Base-by-base conservation (phyloP, 495 filamentous ascomycete genomes). In the Tuber indicum region DNA sequence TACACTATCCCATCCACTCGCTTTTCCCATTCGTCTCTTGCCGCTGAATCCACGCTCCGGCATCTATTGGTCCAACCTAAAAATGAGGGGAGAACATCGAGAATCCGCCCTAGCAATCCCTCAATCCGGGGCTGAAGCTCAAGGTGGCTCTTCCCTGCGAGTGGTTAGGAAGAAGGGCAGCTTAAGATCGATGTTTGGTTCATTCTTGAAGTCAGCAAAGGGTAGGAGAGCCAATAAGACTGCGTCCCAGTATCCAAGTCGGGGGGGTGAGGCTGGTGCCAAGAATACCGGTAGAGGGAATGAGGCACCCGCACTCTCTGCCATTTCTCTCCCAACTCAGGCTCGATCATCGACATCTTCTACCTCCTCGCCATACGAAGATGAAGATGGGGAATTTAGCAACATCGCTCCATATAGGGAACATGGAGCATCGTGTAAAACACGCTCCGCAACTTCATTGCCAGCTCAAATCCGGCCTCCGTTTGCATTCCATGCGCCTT, bases 141-240 rank as follows among this genome's bases (percentile, higher is more conserved):
- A 36, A 66, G 58, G 32, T 66, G 58, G 7, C 17, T 23, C 73
- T 42, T 26, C 78, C 73, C 23, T 44, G 45, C 73, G 71, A 42
- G 44, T 47, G 23, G 49, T 81, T 26, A 82, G 78, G 71, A 82
- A 82, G 43, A 73, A 82, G 75, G 73, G 81, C n/a, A 82, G 80
- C 46, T 47, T 82, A 14, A 76, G 58, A 21, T 82, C 80, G 72
- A 21, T 82, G 52, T 82, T 82, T 14, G 58, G 26, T 75, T 82
- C 76, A 23, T 79, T 82, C 41, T 82, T 82, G 39, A 78, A 76
- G 70, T 73, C 70, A n/a, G 73, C 73, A 41, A 79, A 69, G 75
- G 44, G 66, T 72, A 72, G 49, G 41, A 75, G 70, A 66, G 75
- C 74, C 26, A 69, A 39, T 36, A 36, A 71, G 16, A 23, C 74